phyloP scores from a whole-genome alignment of 2,329 filamentous ascomycete genomes.

The Thermoascus crustaceus region DNA sequence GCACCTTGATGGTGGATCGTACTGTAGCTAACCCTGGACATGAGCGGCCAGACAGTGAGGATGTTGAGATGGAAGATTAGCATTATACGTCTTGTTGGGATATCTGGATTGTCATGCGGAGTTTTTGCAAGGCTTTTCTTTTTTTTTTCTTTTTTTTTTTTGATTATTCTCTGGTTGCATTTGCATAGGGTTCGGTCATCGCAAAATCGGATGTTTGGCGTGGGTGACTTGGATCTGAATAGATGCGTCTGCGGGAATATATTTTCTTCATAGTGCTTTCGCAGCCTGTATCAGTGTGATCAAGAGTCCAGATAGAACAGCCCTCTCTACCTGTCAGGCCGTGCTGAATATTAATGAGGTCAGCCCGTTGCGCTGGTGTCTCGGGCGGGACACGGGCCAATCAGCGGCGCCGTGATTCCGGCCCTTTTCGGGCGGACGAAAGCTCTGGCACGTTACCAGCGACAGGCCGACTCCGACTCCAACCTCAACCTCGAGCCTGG shows the following conservation, averaged over 20 bases:
- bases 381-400: conserved; percentile 19
- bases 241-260: too few relatives aligned
- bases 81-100: conserved; percentile 1
- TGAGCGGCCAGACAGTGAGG: conserved; percentile 35
- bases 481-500: conserved; percentile 25
- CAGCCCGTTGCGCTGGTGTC: not conserved
- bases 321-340: too few relatives aligned
- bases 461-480: conserved; percentile 19
- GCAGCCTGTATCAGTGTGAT: too few relatives aligned
- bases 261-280: too few relatives aligned
- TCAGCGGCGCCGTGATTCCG: conserved; percentile 34
- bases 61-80: conserved; percentile 55
- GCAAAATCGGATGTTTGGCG: too few relatives aligned
- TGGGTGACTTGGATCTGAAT: too few relatives aligned
- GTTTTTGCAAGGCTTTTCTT: not conserved
- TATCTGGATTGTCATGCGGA: not conserved
- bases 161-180: conserved; percentile 10
- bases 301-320: too few relatives aligned
- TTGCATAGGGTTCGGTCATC: conserved; percentile 1
- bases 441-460: conserved; percentile 22
- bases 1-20: conserved; percentile 48
- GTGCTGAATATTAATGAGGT: too few relatives aligned
- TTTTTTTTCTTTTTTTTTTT: not conserved
- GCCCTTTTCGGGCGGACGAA: conserved; percentile 27
- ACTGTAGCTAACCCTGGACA: conserved; percentile 40